Conservation (phyloP, 352 stramenopile genomes). For the Globisporangium alternatum region DNA sequence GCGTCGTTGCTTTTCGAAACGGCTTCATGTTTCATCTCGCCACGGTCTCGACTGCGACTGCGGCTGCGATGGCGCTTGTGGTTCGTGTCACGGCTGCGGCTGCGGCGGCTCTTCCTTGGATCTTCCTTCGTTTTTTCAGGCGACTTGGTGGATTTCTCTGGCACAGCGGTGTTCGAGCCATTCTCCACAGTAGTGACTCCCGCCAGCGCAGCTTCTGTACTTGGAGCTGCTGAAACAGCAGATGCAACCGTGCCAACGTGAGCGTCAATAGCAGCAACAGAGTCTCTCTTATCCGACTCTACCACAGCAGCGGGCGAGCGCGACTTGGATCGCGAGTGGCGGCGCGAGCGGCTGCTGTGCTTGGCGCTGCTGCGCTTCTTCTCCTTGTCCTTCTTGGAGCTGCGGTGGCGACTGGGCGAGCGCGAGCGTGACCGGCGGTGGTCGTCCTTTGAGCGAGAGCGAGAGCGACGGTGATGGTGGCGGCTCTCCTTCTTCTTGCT, state of each 20-base stretch:
- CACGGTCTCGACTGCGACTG: slow-evolving; percentile 27
- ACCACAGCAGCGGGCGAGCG: slow-evolving; percentile 3
- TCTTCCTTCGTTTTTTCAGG: slow-evolving; percentile 17
- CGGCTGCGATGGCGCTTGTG: slow-evolving; percentile 21
- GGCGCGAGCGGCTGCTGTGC: slow-evolving; percentile 6
- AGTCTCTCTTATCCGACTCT: neutral
- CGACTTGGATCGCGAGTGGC: slow-evolving; percentile 17
- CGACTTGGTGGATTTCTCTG: slow-evolving; percentile 5
- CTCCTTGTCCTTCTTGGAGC: slow-evolving; percentile 25
- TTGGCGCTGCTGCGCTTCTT: slow-evolving; percentile 17
- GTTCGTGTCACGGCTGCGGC: slow-evolving; percentile 18
- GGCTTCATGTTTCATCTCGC: slow-evolving; percentile 11
- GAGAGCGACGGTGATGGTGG: slow-evolving; percentile 12
- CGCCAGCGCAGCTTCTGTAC: neutral
- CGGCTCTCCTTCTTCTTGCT: slow-evolving; percentile 19
- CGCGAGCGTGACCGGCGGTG: slow-evolving; percentile 18
- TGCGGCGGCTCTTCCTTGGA: slow-evolving; percentile 16
- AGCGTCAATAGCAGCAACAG: neutral
- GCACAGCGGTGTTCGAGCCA: neutral
- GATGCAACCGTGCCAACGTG: neutral
- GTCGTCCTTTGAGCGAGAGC: slow-evolving; percentile 16
- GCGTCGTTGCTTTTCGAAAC: neutral
- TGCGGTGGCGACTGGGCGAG: slow-evolving; percentile 21
- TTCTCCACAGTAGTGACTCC: neutral
- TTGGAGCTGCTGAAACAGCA: neutral